Conservation (phyloP, 148 eudicot species). For the Heliamphora exappendiculata region DNA sequence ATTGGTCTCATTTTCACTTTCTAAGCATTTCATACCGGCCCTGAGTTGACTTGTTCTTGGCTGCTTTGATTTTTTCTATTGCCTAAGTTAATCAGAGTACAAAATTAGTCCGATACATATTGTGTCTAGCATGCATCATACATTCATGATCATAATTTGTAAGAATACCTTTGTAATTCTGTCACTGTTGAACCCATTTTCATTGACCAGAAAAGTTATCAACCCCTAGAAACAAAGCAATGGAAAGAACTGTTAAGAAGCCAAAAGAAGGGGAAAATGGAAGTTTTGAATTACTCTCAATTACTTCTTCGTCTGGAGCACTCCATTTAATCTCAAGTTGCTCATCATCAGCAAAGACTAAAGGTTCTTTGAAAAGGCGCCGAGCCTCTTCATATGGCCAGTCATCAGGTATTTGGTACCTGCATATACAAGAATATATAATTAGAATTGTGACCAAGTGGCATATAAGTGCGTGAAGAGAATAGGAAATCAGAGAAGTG, state of each 20-base stretch:
- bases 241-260: constrained; percentile 4
- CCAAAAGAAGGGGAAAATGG: not conserved
- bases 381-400: constrained; percentile 97
- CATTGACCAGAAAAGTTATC: constrained; percentile 75
- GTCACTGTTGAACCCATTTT: constrained; percentile 89
- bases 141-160: not conserved
- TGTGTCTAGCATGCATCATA: not conserved
- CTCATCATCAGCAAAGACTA: constrained; percentile 56
- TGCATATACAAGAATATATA: constrained; percentile 17
- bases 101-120: constrained; percentile 1
- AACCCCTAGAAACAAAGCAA: constrained; percentile 53
- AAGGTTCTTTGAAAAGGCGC: constrained; percentile 79
- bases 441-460: not conserved
- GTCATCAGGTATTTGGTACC: constrained; percentile 84
- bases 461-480: not conserved
- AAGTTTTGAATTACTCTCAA: constrained; percentile 9
- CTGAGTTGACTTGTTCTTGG: constrained; percentile 76
- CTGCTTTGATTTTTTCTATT: constrained; percentile 92
- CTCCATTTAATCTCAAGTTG: constrained; percentile 76
- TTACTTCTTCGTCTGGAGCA: constrained; percentile 93
- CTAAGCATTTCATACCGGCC: constrained; percentile 56
- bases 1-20: constrained; percentile 1
- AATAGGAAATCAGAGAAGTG: too few species aligned
- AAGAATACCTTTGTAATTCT: constrained; percentile 67
- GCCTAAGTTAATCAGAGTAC: constrained; percentile 36